Base-by-base conservation (phyloP, 1,284 basidiomycete genomes). In the Ustilago crameri region DNA sequence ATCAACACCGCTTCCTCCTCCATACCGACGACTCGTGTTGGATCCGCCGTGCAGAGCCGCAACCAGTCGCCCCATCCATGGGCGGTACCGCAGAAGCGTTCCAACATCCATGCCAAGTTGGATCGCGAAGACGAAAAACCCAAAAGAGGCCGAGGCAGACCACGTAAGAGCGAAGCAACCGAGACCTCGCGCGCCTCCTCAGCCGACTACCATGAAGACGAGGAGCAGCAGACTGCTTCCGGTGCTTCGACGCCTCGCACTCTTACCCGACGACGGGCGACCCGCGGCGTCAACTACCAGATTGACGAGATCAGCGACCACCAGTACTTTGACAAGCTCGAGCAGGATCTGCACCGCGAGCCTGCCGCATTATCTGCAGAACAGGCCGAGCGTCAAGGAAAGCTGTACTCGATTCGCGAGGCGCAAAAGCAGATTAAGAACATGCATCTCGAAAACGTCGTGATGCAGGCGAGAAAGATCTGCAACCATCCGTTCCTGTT, bases 401-500 rank as follows among this genome's bases (percentile, higher is more conserved):
- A 76, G 52, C 63, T 74, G 32, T 76, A 54, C 47, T 45, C 66
- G 15, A 72, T 79, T 24, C 51, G 61, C 14, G 71, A 80, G 22
- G 76, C 74, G 35, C 66, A 89, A 57, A 91, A 90, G 80, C 88
- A 90, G 56, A 89, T 96, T 47, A 93, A 95, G 84, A 93, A 92
- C 82, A 91, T 95, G 90, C 90, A 90, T 63, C 87, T 97, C 10
- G 92, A 95, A 80, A 98, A 97, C 82, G 88, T 90, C 2, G 90
- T 96, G 65, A 97, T 97, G 94, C 95, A 97, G 81, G 74, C 79
- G 41, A 71, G 84, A 43, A 82, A 86, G 81, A 91, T 94, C 5
- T 95, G 93, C 84, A 93, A 91, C 22, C 95, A 98, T 82, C 95
- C 95, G 0, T 93, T 92, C 85, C 85, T 96, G 18, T 94, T 97